A percentile compares a stretch with the other conserved stretches of the same genome.
These are phyloP conservation scores for Cladophialophora psammophila DNA, from an alignment of 2,329 filamentous ascomycete species.

Conservation along the genomic window DNA sequence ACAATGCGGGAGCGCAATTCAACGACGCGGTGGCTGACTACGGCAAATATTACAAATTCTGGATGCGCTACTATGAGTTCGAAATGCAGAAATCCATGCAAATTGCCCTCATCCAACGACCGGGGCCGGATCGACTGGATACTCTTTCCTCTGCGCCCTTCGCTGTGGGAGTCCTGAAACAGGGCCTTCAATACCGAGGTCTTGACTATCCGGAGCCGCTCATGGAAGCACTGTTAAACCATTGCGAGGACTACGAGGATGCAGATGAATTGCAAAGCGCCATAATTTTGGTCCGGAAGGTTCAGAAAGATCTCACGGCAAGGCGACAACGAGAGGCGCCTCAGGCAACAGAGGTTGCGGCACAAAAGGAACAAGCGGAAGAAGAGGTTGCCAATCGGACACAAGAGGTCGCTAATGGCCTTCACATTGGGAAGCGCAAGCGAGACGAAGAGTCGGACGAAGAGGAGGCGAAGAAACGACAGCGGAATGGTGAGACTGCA, in stretches of 20 bases:
- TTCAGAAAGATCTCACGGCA: slow-evolving; percentile 67
- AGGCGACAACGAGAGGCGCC: slow-evolving; percentile 72
- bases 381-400: slow-evolving; percentile 43
- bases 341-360: slow-evolving; percentile 57
- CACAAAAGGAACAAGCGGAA: slow-evolving; percentile 42
- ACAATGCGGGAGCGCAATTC: slow-evolving; percentile 80
- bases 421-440: slow-evolving; percentile 72
- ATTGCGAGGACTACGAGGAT: slow-evolving; percentile 88
- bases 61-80: slow-evolving; percentile 90
- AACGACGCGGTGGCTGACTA: slow-evolving; percentile 73
- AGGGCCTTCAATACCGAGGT: slow-evolving; percentile 66
- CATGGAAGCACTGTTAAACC: slow-evolving; percentile 55
- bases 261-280: slow-evolving; percentile 76
- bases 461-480: slow-evolving; percentile 70
- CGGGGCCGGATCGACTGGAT: slow-evolving; percentile 60
- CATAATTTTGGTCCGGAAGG: slow-evolving; percentile 74
- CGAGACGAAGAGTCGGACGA: slow-evolving; percentile 65
- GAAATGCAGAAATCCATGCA: slow-evolving; percentile 78
- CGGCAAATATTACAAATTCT: slow-evolving; percentile 87
- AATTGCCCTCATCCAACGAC: slow-evolving; percentile 60
- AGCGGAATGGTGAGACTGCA: slow-evolving; percentile 57
- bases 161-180: slow-evolving; percentile 78
- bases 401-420: slow-evolving; percentile 38
- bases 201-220: slow-evolving; percentile 61
- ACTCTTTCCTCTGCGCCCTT: slow-evolving; percentile 71